A percentile compares a stretch with the other conserved stretches of the same genome.
Conservation (phyloP, 192 early-diverging fungal species). For the Oehlia diaphana region DNA sequence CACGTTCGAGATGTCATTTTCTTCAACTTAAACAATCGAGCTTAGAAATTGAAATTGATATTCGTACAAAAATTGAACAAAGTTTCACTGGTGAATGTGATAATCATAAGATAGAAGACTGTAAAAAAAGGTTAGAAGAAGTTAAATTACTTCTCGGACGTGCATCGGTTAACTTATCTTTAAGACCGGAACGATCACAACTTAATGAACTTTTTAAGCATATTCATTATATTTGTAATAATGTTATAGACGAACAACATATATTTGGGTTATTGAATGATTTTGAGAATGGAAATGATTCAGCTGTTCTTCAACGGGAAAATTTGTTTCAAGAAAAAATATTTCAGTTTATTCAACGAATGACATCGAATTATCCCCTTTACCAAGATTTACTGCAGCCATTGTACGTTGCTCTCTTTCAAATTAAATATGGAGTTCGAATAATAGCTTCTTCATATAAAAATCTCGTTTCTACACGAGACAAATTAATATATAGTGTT, state of each 20-base stretch:
- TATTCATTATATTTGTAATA: slow-evolving; percentile 54
- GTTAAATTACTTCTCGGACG: slow-evolving; percentile 40
- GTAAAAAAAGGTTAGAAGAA: slow-evolving; percentile 33
- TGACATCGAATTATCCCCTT: slow-evolving; percentile 65
- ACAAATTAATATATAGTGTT: neutral
- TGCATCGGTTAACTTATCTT: slow-evolving; percentile 50
- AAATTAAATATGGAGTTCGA: slow-evolving; percentile 75
- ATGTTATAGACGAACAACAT: slow-evolving; percentile 49
- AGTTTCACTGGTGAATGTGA: slow-evolving; percentile 60
- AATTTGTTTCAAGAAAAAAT: slow-evolving; percentile 69
- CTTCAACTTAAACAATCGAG: slow-evolving; percentile 54
- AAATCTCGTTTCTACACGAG: neutral
- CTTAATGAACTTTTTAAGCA: slow-evolving; percentile 68
- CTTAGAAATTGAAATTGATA: slow-evolving; percentile 56
- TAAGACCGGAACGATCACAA: slow-evolving; percentile 64
- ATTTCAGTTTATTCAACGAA: slow-evolving; percentile 59
- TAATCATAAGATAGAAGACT: slow-evolving; percentile 40
- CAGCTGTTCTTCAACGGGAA: slow-evolving; percentile 56
- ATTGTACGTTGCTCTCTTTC: slow-evolving; percentile 63
- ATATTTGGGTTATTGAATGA: slow-evolving; percentile 48
- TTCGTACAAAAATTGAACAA: slow-evolving; percentile 56
- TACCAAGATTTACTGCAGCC: slow-evolving; percentile 80
- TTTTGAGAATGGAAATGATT: slow-evolving; percentile 39
- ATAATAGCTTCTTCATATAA: slow-evolving; percentile 43
- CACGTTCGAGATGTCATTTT: slow-evolving; percentile 64